Base-by-base conservation (phyloP, 495 filamentous ascomycete genomes). In the Xanthoparmelia taractica region DNA sequence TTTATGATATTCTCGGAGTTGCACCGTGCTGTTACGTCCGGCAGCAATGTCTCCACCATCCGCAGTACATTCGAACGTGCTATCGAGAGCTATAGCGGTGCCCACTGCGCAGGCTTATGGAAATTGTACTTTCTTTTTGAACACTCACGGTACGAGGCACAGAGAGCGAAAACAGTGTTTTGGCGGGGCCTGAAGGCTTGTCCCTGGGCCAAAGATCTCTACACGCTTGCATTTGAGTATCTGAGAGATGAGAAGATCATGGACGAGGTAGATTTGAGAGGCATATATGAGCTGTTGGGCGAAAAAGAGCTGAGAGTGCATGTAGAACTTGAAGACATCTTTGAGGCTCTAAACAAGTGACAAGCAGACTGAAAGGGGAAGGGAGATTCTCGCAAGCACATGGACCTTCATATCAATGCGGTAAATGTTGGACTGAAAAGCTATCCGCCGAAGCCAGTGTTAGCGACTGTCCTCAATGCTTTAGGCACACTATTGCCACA, bases 181-280 rank as follows among this genome's bases (percentile, higher is more conserved):
- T 78, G 76, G 61, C 73, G 80, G n/a, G 77, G 72, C 0, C 70
- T 82, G 56, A 77, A 78, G 47, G 78, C 81, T 4, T 92, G 89
- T 73, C 88, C 89, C 1, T 89, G 89, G 89, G 84, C 83, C 1
- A 94, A 91, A 72, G 83, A 85, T 62, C 72, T 88, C 13, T 80
- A 84, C 60, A 77, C 89, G 76, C 68, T 87, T 33, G 86, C 78
- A 1, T 90, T 90, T 68, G 75, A 73, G 34, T 80, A 78, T 67
- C 73, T 85, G 31, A 72, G 69, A 63, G 71, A 66, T 54, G 70
- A 36, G 25, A 61, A 71, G 3, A 72, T 66, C 3, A 73, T 82
- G 71, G 68, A 29, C 15, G 73, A 74, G 29, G 68, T 72, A 52
- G 80, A 84, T 57, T 50, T 80, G 54, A 73, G 72, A 13, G 73